Evolutionary conservation across 345 rosid species (phyloP), one percentile per base, ranked within the genome.

Genomic region (Boechera stricta): DNA sequence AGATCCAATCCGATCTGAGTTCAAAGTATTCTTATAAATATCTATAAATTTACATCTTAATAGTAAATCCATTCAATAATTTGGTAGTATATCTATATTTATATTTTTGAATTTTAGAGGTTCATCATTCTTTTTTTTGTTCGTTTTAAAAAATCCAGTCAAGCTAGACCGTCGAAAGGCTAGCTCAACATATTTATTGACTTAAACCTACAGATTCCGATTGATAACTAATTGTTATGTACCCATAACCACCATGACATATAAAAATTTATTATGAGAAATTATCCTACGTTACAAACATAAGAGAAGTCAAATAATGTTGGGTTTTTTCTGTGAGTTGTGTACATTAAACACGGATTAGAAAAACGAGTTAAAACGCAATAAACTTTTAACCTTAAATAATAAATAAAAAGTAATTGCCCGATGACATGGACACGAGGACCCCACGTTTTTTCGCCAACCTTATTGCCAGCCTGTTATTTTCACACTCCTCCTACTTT

Each of bases 341-440:
- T 36, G 6, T 31, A 55, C 31, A 36, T 36, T 73, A 31, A 73
- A 67, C n/a, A 66, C 4, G 15, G 54, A 44, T 11, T 63, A 26
- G 9, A 35, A 63, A 55, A 39, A 42, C 10, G 66, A 63, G 48
- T 54, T 42, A 26, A 63, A 58, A 77, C 75, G 79, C 47, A 68
- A 60, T 51, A 76, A 76, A 15, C 56, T 42, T 61, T 35, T 5
- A 1, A 31, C 32, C 26, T 0, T 33, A 26, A 63, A 45, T 35
- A 70, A 45, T 11, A 33, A 71, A 48, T 6, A n/a, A 59, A 42
- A 57, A 67, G 78, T 61, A 21, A 7, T 67, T 33, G 6, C 56
- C 47, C 58, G 49, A 44, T 78, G 77, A 78, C 81, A 39, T 78
- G 78, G 74, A 67, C 77, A 78, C 64, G 72, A 67, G 81, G 81